phyloP scores from a whole-genome alignment of 75 land plant species.

The Sequoia sempervirens region DNA sequence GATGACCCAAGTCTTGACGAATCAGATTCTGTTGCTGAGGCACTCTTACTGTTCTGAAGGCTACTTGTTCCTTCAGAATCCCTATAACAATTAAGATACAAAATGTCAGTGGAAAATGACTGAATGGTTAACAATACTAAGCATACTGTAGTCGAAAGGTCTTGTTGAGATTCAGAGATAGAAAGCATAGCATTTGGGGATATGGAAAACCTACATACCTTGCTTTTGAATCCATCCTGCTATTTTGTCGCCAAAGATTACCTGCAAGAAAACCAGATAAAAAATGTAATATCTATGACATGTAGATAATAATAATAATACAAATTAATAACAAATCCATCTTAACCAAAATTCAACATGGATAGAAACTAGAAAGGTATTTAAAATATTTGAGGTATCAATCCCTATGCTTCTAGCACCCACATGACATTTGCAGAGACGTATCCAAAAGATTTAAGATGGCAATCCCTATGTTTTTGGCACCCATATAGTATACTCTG shows the following conservation, averaged over 20 bases:
- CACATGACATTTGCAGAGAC: background rate
- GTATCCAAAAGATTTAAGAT: background rate
- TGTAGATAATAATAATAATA: background rate
- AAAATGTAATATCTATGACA: background rate
- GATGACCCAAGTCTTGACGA: conserved; percentile 35
- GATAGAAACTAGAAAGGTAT: background rate
- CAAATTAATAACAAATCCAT: background rate
- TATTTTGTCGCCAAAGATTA: conserved; percentile 44
- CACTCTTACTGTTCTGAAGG: conserved; percentile 37
- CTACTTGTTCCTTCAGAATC: conserved; percentile 19
- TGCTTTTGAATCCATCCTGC: conserved; percentile 35
- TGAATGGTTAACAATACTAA: background rate
- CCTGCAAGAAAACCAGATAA: conserved; percentile 22
- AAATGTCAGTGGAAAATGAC: background rate
- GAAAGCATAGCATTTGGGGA: background rate
- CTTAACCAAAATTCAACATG: background rate
- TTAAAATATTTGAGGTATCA: background rate
- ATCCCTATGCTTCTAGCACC: background rate
- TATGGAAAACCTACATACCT: conserved; percentile 19
- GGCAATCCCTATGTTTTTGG: background rate
- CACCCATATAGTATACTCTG: background rate
- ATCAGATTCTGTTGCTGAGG: conserved; percentile 51
- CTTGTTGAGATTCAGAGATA: background rate
- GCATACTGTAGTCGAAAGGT: background rate
- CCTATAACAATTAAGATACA: conserved; percentile 22